Conservation (phyloP, 345 rosid genomes). For the Alliaria petiolata region DNA sequence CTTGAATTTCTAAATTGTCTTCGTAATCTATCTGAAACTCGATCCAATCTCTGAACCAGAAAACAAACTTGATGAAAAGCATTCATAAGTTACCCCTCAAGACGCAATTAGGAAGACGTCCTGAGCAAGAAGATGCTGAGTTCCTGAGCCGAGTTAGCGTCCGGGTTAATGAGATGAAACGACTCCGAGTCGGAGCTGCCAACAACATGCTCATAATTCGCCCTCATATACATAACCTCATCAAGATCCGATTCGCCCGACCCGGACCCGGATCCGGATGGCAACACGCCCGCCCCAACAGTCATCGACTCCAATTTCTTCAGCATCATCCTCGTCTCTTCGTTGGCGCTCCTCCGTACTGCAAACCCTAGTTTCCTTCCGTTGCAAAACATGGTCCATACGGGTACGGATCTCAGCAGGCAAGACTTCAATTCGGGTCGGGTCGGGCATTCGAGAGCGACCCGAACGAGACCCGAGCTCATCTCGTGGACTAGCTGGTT, state of each 20-base stretch:
- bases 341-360: conserved; percentile 42
- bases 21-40: neutral
- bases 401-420: conserved; percentile 59
- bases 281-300: conserved; percentile 79
- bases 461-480: conserved; percentile 63
- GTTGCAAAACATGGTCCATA: conserved; percentile 71
- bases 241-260: conserved; percentile 40
- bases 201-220: conserved; percentile 76
- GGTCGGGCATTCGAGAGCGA: conserved; percentile 66
- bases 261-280: conserved; percentile 35
- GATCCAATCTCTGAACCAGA: neutral
- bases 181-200: conserved; percentile 77
- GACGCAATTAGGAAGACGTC: conserved; percentile 16
- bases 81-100: conserved; percentile 26
- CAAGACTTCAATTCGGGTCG: conserved; percentile 47
- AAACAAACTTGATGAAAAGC: conserved; percentile 20
- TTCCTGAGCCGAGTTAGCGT: conserved; percentile 69
- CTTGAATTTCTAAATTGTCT: neutral
- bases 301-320: conserved; percentile 72
- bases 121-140: conserved; percentile 80
- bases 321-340: conserved; percentile 48
- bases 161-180: conserved; percentile 77
- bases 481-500: conserved; percentile 65
- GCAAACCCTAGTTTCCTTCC: conserved; percentile 67
- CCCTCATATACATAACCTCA: conserved; percentile 81